Conservation (phyloP, 768 basidiomycete species). For the Leucosporidium scottii region DNA sequence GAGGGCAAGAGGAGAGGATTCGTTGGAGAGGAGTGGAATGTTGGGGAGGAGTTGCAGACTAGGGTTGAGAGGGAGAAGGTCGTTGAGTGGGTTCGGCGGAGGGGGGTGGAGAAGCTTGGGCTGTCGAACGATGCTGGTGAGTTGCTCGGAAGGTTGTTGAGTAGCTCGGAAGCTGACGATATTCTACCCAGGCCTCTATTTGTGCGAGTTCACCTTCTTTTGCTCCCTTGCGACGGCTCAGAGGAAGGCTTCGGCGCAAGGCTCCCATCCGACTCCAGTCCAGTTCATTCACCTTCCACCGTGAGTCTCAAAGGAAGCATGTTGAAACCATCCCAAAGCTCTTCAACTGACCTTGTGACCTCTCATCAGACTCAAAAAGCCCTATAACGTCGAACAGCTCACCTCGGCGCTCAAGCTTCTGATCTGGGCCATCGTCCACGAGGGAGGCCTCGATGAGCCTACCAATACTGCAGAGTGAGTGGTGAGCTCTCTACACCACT, state of each 20-base stretch:
- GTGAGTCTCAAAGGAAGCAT: neutral
- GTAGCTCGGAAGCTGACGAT: too few species aligned
- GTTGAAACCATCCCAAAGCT: too few species aligned
- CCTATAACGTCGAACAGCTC: too few species aligned
- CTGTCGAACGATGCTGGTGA: constrained; percentile 9
- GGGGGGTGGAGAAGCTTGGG: neutral
- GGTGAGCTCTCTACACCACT: too few species aligned
- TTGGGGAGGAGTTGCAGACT: constrained; percentile 2
- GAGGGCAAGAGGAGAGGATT: constrained; percentile 3
- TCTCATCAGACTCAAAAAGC: too few species aligned
- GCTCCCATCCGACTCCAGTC: neutral
- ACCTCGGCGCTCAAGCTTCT: too few species aligned
- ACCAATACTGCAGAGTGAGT: too few species aligned
- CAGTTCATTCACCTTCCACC: constrained; percentile 9
- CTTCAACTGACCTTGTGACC: too few species aligned
- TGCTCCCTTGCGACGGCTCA: constrained; percentile 1
- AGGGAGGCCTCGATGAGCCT: too few species aligned
- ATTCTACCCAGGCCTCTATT: constrained; percentile 5
- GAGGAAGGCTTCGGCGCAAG: neutral
- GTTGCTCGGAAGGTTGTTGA: neutral
- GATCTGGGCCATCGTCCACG: too few species aligned
- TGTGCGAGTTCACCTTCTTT: constrained; percentile 19
- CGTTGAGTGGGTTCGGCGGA: neutral
- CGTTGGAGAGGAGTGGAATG: neutral
- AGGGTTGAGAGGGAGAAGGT: neutral